Percentiles rank a stretch among this genome's conserved stretches.
These are phyloP conservation scores for Crithidia brevicula DNA, from an alignment of 208 protist genomes.

Conservation along the genomic window DNA sequence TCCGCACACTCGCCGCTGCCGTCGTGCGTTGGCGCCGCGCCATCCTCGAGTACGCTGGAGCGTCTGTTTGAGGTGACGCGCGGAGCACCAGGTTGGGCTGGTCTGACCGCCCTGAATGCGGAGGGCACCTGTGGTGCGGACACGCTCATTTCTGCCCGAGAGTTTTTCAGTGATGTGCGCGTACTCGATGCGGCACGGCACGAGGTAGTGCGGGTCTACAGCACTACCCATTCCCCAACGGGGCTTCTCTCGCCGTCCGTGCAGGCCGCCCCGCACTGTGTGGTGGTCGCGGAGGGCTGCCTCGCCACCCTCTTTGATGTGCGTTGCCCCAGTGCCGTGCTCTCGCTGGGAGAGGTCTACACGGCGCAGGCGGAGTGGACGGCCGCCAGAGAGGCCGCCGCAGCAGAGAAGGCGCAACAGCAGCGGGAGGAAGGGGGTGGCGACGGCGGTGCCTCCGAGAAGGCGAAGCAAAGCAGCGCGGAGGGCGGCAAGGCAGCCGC, in stretches of 20 bases:
- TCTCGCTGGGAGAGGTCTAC: slow-evolving; percentile 33
- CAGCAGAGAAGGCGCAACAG: slow-evolving; percentile 1
- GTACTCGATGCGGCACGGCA: slow-evolving; percentile 47
- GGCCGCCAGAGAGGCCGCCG: slow-evolving; percentile 9
- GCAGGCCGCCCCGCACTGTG: slow-evolving; percentile 28
- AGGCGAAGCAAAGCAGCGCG: not conserved
- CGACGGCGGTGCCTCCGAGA: not conserved
- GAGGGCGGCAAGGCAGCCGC: not conserved
- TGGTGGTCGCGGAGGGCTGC: slow-evolving; percentile 70
- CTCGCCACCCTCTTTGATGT: slow-evolving; percentile 77
- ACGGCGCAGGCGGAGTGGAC: slow-evolving; percentile 19
- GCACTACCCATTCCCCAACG: slow-evolving; percentile 72
- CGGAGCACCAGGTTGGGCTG: slow-evolving; percentile 58
- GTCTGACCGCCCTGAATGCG: slow-evolving; percentile 27
- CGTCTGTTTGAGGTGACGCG: slow-evolving; percentile 25
- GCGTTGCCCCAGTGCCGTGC: slow-evolving; percentile 59
- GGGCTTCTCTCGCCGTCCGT: slow-evolving; percentile 42
- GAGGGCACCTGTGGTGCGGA: not conserved
- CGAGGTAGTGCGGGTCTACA: slow-evolving; percentile 57
- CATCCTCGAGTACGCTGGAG: not conserved
- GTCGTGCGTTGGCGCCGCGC: not conserved
- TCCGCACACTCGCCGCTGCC: slow-evolving; percentile 30
- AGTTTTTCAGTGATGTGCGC: slow-evolving; percentile 73
- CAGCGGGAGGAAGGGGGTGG: not conserved
- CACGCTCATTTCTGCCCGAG: slow-evolving; percentile 52